Evolutionary conservation across 2,329 filamentous ascomycete species (phyloP).

Genomic region (Gnomoniopsis smithogilvyi): DNA sequence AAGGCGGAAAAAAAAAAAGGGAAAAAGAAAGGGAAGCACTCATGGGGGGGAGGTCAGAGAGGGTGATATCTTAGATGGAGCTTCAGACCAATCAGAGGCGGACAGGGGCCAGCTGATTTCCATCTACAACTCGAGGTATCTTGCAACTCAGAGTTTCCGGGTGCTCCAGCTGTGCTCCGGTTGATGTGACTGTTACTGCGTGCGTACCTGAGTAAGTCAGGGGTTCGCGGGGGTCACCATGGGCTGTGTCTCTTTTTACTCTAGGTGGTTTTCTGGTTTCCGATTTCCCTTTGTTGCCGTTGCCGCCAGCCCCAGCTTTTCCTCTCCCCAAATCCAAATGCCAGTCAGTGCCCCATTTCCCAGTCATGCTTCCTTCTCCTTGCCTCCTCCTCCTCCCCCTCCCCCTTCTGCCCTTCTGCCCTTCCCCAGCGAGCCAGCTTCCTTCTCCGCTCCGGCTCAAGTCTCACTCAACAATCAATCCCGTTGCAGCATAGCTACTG

Average conservation of each 20-base stretch:
- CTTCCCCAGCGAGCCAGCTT: background rate
- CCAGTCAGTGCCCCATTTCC: background rate
- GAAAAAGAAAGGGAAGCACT: too few species aligned
- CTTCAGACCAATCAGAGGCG: conserved; percentile 8
- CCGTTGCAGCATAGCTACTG: too few species aligned
- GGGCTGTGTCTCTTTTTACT: background rate
- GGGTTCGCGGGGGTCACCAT: background rate
- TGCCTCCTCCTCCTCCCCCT: background rate
- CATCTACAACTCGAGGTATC: background rate
- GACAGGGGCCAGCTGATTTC: background rate
- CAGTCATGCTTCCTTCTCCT: background rate
- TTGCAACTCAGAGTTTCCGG: background rate
- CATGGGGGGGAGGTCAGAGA: conserved; percentile 21
- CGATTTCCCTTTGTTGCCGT: background rate
- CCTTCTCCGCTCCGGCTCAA: background rate
- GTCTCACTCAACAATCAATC: too few species aligned
- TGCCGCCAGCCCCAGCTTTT: background rate
- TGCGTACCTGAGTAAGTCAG: background rate
- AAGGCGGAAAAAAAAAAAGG: too few species aligned
- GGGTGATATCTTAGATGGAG: conserved; percentile 25
- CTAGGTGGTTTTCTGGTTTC: background rate
- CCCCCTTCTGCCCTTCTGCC: background rate
- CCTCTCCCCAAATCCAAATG: background rate
- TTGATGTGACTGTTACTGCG: background rate
- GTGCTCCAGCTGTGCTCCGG: too few species aligned